These are phyloP conservation scores for Aureobasidium sp. DNA, from an alignment of 2,329 filamentous ascomycete genomes.

Conservation along the genomic window DNA sequence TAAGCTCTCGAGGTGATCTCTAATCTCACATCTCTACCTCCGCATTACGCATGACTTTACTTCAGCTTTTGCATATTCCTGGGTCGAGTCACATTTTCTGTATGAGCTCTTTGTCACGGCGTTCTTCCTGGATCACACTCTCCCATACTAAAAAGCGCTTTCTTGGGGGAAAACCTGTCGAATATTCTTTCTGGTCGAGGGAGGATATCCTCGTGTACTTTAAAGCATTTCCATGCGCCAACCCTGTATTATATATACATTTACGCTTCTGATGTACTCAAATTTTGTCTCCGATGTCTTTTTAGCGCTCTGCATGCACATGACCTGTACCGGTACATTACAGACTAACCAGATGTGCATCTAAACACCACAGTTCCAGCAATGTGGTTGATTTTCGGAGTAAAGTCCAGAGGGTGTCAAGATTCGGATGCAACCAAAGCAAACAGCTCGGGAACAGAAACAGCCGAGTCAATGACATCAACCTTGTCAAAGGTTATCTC, in stretches of 20 bases:
- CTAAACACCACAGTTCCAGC: background rate
- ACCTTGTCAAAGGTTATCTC: background rate
- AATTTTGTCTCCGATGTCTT: background rate
- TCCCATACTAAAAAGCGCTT: constrained; percentile 9
- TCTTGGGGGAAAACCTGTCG: background rate
- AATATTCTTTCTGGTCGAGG: background rate
- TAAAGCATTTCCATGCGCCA: constrained; percentile 6
- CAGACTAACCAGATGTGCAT: too few species aligned
- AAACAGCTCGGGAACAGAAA: background rate
- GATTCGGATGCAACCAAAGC: background rate
- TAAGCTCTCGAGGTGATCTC: constrained; percentile 34
- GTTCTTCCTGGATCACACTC: constrained; percentile 6
- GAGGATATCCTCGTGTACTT: constrained; percentile 7
- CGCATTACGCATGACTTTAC: background rate
- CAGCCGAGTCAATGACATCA: constrained; percentile 6
- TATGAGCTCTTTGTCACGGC: constrained; percentile 1
- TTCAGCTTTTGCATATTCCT: background rate
- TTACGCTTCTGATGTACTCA: constrained; percentile 9
- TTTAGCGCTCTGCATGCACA: background rate
- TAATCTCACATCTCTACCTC: background rate
- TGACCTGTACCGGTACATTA: background rate
- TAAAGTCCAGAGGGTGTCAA: background rate
- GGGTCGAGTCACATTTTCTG: background rate
- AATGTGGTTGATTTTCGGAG: background rate
- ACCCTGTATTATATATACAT: constrained; percentile 15